Evolutionary conservation across 2,329 filamentous ascomycete genomes (phyloP).

Genomic region (Fusarium coicis): DNA sequence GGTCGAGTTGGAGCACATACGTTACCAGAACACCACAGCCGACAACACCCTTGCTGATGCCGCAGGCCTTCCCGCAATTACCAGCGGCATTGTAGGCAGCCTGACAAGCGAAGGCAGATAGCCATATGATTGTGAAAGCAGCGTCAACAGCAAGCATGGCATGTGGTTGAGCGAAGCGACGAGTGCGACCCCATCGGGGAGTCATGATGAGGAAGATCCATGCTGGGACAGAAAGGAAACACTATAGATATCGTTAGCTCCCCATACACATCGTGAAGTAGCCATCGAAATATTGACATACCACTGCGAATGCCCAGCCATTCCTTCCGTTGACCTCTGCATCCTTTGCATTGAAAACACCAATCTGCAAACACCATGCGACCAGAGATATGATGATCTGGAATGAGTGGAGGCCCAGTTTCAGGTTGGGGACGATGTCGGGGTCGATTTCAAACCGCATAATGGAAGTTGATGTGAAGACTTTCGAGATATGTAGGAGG

Average conservation of each 20-base stretch:
- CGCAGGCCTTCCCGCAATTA: slow-evolving; percentile 66
- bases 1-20: slow-evolving; percentile 55
- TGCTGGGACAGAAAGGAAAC: slow-evolving; percentile 71
- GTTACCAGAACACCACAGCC: slow-evolving; percentile 70
- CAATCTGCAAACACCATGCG: slow-evolving; percentile 68
- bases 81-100: slow-evolving; percentile 70
- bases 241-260: slow-evolving; percentile 55
- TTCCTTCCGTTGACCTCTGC: slow-evolving; percentile 66
- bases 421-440: slow-evolving; percentile 64
- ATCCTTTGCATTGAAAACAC: slow-evolving; percentile 63
- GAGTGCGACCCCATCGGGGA: slow-evolving; percentile 70
- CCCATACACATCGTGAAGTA: neutral
- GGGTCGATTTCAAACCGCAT: slow-evolving; percentile 66
- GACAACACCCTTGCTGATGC: slow-evolving; percentile 71
- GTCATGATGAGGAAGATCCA: slow-evolving; percentile 74
- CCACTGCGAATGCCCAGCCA: slow-evolving; percentile 73
- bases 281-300: slow-evolving; percentile 50
- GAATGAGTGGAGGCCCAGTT: slow-evolving; percentile 66
- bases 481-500: neutral
- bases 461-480: slow-evolving; percentile 9
- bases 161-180: slow-evolving; percentile 69
- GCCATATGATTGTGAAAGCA: slow-evolving; percentile 70
- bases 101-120: slow-evolving; percentile 74
- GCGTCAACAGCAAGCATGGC: slow-evolving; percentile 69
- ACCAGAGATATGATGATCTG: slow-evolving; percentile 67